These are phyloP conservation scores for Mycena capillaripes DNA, from an alignment of 768 basidiomycete genomes.

Conservation along the genomic window DNA sequence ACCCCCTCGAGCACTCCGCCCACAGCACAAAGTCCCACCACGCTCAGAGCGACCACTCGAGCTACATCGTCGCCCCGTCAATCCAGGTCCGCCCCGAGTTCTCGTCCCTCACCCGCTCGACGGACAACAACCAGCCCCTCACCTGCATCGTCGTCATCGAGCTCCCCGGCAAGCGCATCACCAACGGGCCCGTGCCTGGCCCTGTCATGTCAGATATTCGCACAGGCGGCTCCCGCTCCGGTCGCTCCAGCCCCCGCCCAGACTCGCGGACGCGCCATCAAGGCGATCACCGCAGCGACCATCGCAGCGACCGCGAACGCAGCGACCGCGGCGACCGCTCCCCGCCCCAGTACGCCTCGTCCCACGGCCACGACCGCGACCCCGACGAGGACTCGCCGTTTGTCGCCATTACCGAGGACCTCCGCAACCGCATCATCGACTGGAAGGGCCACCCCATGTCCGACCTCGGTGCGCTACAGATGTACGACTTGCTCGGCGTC, in stretches of 20 bases:
- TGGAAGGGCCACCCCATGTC: conserved; percentile 97
- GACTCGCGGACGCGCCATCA: conserved; percentile 46
- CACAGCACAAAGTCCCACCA: conserved; percentile 61
- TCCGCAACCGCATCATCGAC: conserved; percentile 91
- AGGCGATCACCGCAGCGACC: conserved; percentile 18
- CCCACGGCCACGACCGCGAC: conserved; percentile 39
- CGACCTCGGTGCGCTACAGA: conserved; percentile 88
- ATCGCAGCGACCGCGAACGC: background rate
- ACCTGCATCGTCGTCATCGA: conserved; percentile 97
- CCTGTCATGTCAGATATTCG: conserved; percentile 63
- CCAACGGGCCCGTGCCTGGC: conserved; percentile 63
- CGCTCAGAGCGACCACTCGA: conserved; percentile 53
- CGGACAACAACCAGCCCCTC: conserved; percentile 81
- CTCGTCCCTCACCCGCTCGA: conserved; percentile 80
- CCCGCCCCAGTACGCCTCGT: conserved; percentile 46
- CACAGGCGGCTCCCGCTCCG: conserved; percentile 48
- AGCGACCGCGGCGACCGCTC: conserved; percentile 25
- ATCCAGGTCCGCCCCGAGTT: conserved; percentile 97
- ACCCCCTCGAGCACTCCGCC: conserved; percentile 77
- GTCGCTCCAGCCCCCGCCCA: conserved; percentile 58
- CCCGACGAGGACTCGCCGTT: conserved; percentile 83
- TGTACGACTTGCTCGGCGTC: conserved; percentile 93
- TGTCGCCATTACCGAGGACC: conserved; percentile 87
- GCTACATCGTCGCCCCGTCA: conserved; percentile 90
- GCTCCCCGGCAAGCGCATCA: conserved; percentile 81